Base-by-base conservation (phyloP, 306 rosid genomes). In the Ormosia semicastrata region DNA sequence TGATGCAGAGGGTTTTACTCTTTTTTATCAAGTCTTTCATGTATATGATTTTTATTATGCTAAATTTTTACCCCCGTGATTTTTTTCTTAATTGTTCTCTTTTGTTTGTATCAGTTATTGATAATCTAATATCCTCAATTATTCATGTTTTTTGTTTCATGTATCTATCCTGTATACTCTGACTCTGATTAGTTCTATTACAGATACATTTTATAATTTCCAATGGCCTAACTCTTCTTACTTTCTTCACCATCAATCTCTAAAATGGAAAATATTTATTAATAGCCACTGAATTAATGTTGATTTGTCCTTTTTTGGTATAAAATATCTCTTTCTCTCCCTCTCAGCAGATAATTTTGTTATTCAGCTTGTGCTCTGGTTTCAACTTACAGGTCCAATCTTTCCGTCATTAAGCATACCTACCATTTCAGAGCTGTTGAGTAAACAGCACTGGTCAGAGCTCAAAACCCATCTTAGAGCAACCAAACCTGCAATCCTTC, bases 361-460 rank as follows among this genome's bases (percentile, higher is more conserved):
- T 24, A 50, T 66, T 57, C 54, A 40, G 34, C 54, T 63, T 77
- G 57, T 67, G 52, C 49, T 32, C n/a, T 13, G 56, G 33, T 73
- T 53, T 73, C 74, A 24, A 2, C 15, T 58, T 47, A 29, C 86
- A 58, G 88, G 66, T 59, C 69, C 90, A 74, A 75, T 32, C 17
- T 30, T 72, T 24, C 65, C 56, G 40, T 65, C 74, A 44, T 79
- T 89, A 50, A 68, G 50, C 71, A 69, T 79, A 74, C 40, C 73
- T 5, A 15, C 67, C 6, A 82, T 89, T 68, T 82, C 88, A 63
- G 90, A 94, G 79, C 82, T 93, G 77, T 87, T 94, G 82, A 87
- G 85, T 57, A 85, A 91, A 83, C 96, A 89, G 15, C 97, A 83
- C 59, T 92, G 97, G 97, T 85, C 87, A 36, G 86, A 87, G 82